phyloP scores from a whole-genome alignment of 2,329 filamentous ascomycete species.

The Pestalotiopsis fici region DNA sequence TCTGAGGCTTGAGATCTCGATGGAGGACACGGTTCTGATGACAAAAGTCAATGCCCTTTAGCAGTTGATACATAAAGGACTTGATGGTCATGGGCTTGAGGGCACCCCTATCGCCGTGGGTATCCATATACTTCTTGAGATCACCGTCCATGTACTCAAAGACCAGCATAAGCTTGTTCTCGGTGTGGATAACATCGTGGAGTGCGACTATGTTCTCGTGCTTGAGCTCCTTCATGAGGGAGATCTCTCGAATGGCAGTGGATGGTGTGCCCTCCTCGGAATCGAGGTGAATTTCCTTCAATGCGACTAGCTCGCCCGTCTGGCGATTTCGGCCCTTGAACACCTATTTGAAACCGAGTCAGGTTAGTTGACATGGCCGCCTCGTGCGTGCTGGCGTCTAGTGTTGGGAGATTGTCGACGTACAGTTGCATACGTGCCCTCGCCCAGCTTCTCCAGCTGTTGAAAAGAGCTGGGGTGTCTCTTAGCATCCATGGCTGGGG shows the following conservation, averaged over 20 bases:
- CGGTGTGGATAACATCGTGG: slow-evolving; percentile 98
- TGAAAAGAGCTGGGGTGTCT: slow-evolving; percentile 96
- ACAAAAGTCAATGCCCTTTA: slow-evolving; percentile 95
- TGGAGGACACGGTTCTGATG: slow-evolving; percentile 96
- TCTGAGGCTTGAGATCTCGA: slow-evolving; percentile 94
- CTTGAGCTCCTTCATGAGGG: slow-evolving; percentile 98
- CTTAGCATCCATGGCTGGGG: slow-evolving; percentile 77
- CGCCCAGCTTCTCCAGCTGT: slow-evolving; percentile 97
- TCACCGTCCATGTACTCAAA: slow-evolving; percentile 99
- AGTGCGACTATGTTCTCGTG: slow-evolving; percentile 97
- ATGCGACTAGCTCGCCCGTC: slow-evolving; percentile 91
- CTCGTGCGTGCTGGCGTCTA: background rate
- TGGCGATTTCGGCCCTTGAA: slow-evolving; percentile 98
- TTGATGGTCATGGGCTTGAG: slow-evolving; percentile 92
- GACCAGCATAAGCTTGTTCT: slow-evolving; percentile 99
- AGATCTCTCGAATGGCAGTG: slow-evolving; percentile 97
- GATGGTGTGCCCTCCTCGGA: slow-evolving; percentile 97
- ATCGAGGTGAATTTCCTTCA: slow-evolving; percentile 99
- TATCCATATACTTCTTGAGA: slow-evolving; percentile 98
- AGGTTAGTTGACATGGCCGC: background rate
- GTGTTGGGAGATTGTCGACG: slow-evolving; percentile 28
- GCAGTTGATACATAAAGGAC: slow-evolving; percentile 97
- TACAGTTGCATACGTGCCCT: slow-evolving; percentile 98
- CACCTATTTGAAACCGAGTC: slow-evolving; percentile 59
- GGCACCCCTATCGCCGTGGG: slow-evolving; percentile 82